phyloP scores from a whole-genome alignment of 2,329 filamentous ascomycete species.

The Fusarium avenaceum region DNA sequence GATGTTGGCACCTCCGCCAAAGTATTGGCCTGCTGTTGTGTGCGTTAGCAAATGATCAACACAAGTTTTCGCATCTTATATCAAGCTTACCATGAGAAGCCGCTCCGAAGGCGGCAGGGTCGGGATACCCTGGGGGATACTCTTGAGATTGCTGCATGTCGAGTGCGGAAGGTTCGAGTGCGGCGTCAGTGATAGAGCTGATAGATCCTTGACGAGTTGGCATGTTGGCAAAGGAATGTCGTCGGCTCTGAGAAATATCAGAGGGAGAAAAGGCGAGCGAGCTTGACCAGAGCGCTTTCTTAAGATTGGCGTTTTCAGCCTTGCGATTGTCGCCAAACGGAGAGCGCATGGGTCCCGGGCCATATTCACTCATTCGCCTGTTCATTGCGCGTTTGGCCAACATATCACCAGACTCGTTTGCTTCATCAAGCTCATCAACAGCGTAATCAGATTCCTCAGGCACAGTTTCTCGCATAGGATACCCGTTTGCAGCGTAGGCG shows the following conservation, averaged over 20 bases:
- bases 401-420: slow-evolving; percentile 64
- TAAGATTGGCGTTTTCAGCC: slow-evolving; percentile 69
- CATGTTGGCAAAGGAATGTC: slow-evolving; percentile 83
- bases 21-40: slow-evolving; percentile 43
- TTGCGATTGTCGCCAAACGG: slow-evolving; percentile 72
- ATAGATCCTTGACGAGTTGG: slow-evolving; percentile 74
- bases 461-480: slow-evolving; percentile 70
- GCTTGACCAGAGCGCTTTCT: slow-evolving; percentile 79
- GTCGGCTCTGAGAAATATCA: slow-evolving; percentile 78
- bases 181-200: slow-evolving; percentile 69
- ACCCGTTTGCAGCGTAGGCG: slow-evolving; percentile 68
- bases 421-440: slow-evolving; percentile 78
- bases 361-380: slow-evolving; percentile 71
- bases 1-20: slow-evolving; percentile 45
- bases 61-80: background rate
- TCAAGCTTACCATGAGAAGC: slow-evolving; percentile 58
- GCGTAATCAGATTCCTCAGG: slow-evolving; percentile 78
- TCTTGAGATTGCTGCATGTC: slow-evolving; percentile 62
- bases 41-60: slow-evolving; percentile 11
- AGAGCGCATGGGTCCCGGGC: slow-evolving; percentile 60
- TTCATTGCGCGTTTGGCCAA: slow-evolving; percentile 62
- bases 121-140: slow-evolving; percentile 57
- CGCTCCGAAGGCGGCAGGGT: slow-evolving; percentile 55
- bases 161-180: slow-evolving; percentile 61
- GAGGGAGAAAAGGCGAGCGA: slow-evolving; percentile 75